Evolutionary conservation across 2,329 filamentous ascomycete genomes (phyloP), one percentile per base, ranked within the genome.

Genomic region (Claviceps sp.): DNA sequence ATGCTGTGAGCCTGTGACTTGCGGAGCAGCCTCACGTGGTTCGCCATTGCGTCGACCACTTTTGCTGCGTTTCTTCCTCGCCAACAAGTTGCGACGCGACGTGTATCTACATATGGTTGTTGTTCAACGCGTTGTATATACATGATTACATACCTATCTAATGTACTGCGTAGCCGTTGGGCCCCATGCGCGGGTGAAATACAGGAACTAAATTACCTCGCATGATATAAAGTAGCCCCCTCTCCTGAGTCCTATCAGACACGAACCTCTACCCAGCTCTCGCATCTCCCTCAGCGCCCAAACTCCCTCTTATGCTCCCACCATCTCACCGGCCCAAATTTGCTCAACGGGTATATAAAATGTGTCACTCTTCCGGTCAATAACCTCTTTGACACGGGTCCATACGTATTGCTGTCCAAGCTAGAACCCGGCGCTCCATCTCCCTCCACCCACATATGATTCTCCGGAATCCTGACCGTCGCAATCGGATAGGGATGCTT

Each of bases 361-460:
- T 82, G 80, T 13, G 83, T 79, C 20, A 90, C 81, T 60, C 76
- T 82, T 0, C 90, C 90, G 39, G 82, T 81, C 38, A 97, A 78
- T 56, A 97, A 65, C 51, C 78, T 79, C 56, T 79, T 80, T 23
- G 86, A 85, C 47, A 94, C 81, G 4, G 93, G 88, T 1, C 93
- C 93, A 66, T 94, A 96, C 13, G 81, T 81, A 68, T 95, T 95
- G 67, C 89, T 95, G 69, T 98, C 93, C 54, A 83, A 66, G 51
- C 80, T 88, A 60, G 79, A 78, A 49, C 78, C 75, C 59, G 79
- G 78, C 60, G 78, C 78, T 13, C 85, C 88, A 64, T 98, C 93
- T 1, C 93, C 93, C 65, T 97, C 91, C 1, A 98, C 81, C 93
- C 93, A 98, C 29, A 97, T 76, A 70, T 97, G 90, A 17, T 88